These are phyloP conservation scores for Onygena corvina DNA, from an alignment of 2,329 filamentous ascomycete species.

Conservation along the genomic window DNA sequence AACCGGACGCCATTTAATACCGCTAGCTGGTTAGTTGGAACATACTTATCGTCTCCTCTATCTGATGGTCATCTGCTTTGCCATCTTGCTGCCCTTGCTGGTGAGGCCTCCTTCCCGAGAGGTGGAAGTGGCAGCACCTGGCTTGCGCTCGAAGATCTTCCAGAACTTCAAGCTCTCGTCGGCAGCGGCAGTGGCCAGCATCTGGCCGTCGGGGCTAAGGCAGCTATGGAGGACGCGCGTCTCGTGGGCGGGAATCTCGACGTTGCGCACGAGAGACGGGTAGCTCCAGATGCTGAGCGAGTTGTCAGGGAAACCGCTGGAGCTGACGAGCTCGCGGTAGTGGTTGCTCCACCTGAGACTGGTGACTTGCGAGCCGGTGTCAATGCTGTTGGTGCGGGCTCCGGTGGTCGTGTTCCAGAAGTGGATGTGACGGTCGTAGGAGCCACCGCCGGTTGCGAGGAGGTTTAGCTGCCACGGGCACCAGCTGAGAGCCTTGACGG, in stretches of 20 bases:
- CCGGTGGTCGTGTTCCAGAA: constrained; percentile 99
- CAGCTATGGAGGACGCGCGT: constrained; percentile 93
- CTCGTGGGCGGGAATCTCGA: constrained; percentile 96
- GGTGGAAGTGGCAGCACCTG: constrained; percentile 54
- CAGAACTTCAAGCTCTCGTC: constrained; percentile 99
- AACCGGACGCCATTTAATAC: constrained; percentile 6
- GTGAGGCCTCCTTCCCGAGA: constrained; percentile 55
- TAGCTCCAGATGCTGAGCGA: constrained; percentile 99
- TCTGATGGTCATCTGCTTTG: constrained; percentile 91
- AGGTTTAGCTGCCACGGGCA: constrained; percentile 98
- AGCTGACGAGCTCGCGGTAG: constrained; percentile 96
- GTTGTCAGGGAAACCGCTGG: constrained; percentile 97
- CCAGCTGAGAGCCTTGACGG: constrained; percentile 96
- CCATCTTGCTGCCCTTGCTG: constrained; percentile 65
- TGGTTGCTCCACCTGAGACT: constrained; percentile 91
- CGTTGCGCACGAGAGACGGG: constrained; percentile 88
- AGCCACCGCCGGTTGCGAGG: constrained; percentile 88
- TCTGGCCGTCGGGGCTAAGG: constrained; percentile 93
- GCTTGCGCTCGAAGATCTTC: constrained; percentile 99
- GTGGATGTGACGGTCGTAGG: constrained; percentile 95
- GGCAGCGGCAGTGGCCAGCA: constrained; percentile 91
- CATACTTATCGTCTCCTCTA: constrained; percentile 36
- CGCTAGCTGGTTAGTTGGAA: background rate
- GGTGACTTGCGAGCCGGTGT: constrained; percentile 95
- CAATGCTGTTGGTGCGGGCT: constrained; percentile 96